Evolutionary conservation across 2,329 filamentous ascomycete species (phyloP), one percentile per base, ranked within the genome.

Genomic region (Alternaria metachromatica): DNA sequence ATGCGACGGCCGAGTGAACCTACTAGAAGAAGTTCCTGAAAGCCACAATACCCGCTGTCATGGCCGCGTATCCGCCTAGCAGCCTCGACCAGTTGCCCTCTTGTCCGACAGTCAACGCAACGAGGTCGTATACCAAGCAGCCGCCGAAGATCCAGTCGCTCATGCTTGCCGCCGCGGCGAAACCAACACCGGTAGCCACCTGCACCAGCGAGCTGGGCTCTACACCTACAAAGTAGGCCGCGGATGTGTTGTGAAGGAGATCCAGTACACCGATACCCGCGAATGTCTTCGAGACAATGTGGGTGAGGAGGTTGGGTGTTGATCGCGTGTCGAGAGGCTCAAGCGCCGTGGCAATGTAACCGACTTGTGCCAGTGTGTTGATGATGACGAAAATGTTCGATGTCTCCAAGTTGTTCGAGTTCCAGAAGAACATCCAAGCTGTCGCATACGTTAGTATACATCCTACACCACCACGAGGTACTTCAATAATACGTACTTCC

Each of bases 371-470:
- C 30, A 86, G 64, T 15, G 85, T 86, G 71, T 89, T 89, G 51
- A 85, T 75, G 20, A 84, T 74, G 45, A 89, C 87, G 68, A 88
- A 88, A 30, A 86, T 66, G 68, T 89, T 87, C 25, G 84, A 80
- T 0, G 82, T 82, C 58, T 84, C 82, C 6, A 89, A 81, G 21
- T 83, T 72, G 4, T 82, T 81, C 1, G 80, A 68, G 68, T 89
- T 88, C 87, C 87, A 89, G 79, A 88, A 88, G 68, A 89, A 82
- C 86, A 89, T 88, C 87, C 87, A 88, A 4, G 83, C 82, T 83
- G 45, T 33, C 13, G 15, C 10, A 18, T 4, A 26, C 33, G 41
- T 59, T 25, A 61, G 48, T 50, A 25, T 54, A 15, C 12, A n/a
- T 51, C 9, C 20, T 30, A 28, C 10, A 20, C 0, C 2, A 5